Base-by-base conservation (phyloP, 257 asterid genomes). In the Cynanchum wilfordii region DNA sequence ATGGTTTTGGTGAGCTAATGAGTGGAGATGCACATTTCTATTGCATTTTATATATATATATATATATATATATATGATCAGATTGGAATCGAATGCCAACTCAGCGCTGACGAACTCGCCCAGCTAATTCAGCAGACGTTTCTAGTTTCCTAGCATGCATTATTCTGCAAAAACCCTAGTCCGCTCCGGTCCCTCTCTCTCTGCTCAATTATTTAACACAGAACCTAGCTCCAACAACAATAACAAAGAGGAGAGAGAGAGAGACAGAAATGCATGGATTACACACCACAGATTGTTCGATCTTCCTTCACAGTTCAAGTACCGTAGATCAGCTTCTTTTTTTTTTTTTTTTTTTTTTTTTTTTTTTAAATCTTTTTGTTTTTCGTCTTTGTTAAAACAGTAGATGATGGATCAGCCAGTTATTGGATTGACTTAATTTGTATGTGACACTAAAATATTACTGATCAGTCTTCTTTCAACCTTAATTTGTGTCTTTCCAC, bases 61-160 rank as follows among this genome's bases (percentile, higher is more conserved):
- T 42, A 42, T 42, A 42, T 42, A 42, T 33, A 33, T 33, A 33
- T 33, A 33, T 9, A 10, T 78, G 54, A 56, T 69, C 77, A 93
- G 98, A 87, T 94, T 50, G 97, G 98, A 67, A 91, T 94, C 62
- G 98, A 91, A 76, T 94, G 98, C 88, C 96, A 89, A 75, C 96
- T 91, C 33, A 94, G 98, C 73, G 98, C 98, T 5, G 97, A 94
- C 76, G 98, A 94, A 65, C 79, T 94, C 79, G 98, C 98, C 47
- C 88, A 88, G 64, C 93, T 84, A 73, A 87, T 94, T 82, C 98
- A 89, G 83, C 95, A 84, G 82, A 91, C 97, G 59, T 94, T 94
- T 88, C 83, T 68, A 44, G 71, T 12, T 19, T 44, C 71, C 11
- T 66, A 66, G 55, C 69, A 20, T 0, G 20, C 15, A 47, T 8